A percentile compares a stretch with the other conserved stretches of the same genome.
Conservation (phyloP, 441 rosid species). For the Erysimum pusillum region DNA sequence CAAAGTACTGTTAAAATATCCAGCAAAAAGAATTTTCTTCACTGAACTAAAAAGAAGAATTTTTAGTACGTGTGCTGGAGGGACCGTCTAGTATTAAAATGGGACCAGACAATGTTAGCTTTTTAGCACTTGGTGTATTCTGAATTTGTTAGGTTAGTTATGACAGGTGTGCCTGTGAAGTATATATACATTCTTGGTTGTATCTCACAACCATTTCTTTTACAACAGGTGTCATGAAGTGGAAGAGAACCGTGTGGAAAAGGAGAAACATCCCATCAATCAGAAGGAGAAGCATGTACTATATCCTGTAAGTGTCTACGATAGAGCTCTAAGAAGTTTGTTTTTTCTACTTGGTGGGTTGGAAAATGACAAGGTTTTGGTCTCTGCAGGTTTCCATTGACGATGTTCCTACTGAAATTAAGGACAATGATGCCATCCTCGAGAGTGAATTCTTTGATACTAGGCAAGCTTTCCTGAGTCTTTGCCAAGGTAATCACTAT, state of each 20-base stretch:
- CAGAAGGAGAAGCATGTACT: conserved; percentile 79
- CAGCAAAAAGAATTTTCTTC: conserved; percentile 1
- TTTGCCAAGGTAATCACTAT: conserved; percentile 95
- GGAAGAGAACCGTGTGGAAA: conserved; percentile 79
- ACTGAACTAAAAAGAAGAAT: conserved; percentile 15
- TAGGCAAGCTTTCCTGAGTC: conserved; percentile 92
- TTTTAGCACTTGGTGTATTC: not conserved
- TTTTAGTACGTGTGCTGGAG: conserved; percentile 1
- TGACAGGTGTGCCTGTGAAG: not conserved
- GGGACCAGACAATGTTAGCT: not conserved
- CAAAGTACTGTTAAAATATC: not conserved
- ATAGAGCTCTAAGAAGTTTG: no score
- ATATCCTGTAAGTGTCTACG: conserved; percentile 63
- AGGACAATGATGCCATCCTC: conserved; percentile 81
- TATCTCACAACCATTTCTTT: conserved; percentile 28
- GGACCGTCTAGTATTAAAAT: conserved; percentile 4
- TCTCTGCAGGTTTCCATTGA: conserved; percentile 65
- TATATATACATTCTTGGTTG: conserved; percentile 18
- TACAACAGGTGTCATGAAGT: conserved; percentile 71
- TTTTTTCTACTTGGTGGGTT: conserved; percentile 3
- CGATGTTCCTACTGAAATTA: conserved; percentile 71
- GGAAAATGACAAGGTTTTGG: conserved; percentile 30
- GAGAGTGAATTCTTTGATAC: conserved; percentile 93
- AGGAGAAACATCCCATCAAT: conserved; percentile 84
- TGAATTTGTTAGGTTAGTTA: not conserved